Evolutionary conservation across 371 early-diverging fungal species (phyloP).

Genomic region (Rhizopus sp.): DNA sequence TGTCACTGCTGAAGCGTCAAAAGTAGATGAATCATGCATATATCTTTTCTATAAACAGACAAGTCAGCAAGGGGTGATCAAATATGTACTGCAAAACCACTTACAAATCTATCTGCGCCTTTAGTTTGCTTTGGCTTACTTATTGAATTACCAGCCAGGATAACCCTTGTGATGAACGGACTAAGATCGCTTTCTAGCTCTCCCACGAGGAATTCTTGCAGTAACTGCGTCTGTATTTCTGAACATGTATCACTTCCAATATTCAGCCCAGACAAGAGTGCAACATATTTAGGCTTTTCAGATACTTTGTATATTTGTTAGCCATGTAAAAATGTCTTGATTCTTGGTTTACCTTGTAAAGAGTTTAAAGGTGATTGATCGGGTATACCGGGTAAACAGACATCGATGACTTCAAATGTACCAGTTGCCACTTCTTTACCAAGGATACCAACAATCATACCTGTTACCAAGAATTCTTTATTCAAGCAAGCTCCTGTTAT

Average conservation of each 20-base stretch:
- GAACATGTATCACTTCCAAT: conserved; percentile 53
- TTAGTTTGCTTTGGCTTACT: conserved; percentile 35
- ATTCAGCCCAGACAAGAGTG: conserved; percentile 80
- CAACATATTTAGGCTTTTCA: conserved; percentile 64
- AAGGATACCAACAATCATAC: conserved; percentile 73
- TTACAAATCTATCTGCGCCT: conserved; percentile 34
- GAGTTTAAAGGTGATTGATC: conserved; percentile 51
- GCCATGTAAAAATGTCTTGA: conserved; percentile 5
- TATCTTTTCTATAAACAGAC: conserved; percentile 46
- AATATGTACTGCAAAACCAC: neutral
- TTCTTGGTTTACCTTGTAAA: conserved; percentile 1
- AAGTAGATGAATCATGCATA: conserved; percentile 52
- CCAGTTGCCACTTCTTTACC: conserved; percentile 74
- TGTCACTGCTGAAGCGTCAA: conserved; percentile 43
- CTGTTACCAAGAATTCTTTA: conserved; percentile 65
- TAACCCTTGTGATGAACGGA: conserved; percentile 60
- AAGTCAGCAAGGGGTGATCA: neutral
- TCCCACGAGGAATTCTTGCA: conserved; percentile 81
- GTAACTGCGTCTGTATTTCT: conserved; percentile 64
- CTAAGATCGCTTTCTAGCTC: conserved; percentile 66
- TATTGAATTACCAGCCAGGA: conserved; percentile 81
- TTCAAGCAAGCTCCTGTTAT: conserved; percentile 59
- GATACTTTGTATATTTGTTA: neutral
- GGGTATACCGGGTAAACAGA: conserved; percentile 73
- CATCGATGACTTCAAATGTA: conserved; percentile 81